These are phyloP conservation scores for Colletotrichum godetiae DNA, from an alignment of 2,329 filamentous ascomycete genomes.

Conservation along the genomic window DNA sequence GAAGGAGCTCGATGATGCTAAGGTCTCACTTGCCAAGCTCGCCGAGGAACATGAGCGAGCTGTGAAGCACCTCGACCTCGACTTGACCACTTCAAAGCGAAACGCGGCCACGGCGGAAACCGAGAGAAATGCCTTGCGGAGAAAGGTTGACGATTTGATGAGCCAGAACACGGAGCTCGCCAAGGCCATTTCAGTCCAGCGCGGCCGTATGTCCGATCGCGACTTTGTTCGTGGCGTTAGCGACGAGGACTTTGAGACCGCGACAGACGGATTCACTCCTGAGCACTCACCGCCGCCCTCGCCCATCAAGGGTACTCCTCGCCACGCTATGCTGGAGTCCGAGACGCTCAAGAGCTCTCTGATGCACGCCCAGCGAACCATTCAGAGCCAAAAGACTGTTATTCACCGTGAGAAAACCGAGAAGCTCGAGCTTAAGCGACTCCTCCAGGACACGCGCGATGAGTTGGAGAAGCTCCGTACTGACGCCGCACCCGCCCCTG, in stretches of 20 bases:
- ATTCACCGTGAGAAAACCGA: constrained; percentile 99
- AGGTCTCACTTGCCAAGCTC: constrained; percentile 81
- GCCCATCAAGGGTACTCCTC: constrained; percentile 89
- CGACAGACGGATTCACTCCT: constrained; percentile 78
- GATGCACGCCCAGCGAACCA: constrained; percentile 94
- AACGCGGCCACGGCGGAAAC: constrained; percentile 82
- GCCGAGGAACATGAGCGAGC: constrained; percentile 81
- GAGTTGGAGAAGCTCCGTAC: constrained; percentile 82
- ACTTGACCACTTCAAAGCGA: constrained; percentile 85
- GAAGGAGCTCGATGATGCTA: constrained; percentile 91
- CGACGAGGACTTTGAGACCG: constrained; percentile 73
- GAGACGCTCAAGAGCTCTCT: constrained; percentile 96
- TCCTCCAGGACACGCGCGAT: constrained; percentile 94
- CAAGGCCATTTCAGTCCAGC: constrained; percentile 80
- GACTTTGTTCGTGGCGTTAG: constrained; percentile 69
- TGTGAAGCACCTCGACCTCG: constrained; percentile 88
- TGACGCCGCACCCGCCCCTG: constrained; percentile 57
- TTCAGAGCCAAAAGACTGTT: constrained; percentile 93
- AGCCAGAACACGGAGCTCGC: constrained; percentile 93
- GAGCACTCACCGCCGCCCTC: constrained; percentile 93
- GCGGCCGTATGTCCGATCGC: constrained; percentile 74
- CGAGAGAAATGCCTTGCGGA: constrained; percentile 82
- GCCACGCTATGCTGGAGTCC: constrained; percentile 91
- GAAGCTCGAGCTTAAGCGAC: constrained; percentile 93
- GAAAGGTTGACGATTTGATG: constrained; percentile 88